Evolutionary conservation across 2,329 filamentous ascomycete species (phyloP), one percentile per base, ranked within the genome.

Genomic region (Phaeosphaeriaceae sp.): DNA sequence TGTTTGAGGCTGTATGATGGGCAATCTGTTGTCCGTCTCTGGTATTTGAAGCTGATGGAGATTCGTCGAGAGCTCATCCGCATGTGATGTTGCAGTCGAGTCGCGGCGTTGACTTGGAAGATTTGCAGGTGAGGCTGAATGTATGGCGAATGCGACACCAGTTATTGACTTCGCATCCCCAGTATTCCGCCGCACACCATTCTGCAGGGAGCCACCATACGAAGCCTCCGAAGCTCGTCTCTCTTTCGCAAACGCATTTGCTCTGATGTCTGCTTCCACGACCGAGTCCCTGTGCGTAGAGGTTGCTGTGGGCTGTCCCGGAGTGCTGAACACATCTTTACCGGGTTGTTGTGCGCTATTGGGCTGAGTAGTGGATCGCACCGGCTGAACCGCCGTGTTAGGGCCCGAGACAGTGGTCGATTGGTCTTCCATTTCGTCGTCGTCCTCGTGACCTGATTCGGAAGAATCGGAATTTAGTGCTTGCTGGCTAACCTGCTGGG

Each of bases 401-500:
- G 51, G 44, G 24, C 47, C 48, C 15, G 56, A 49, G 13, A 52
- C 41, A 44, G 56, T 47, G 15, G 56, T 49, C 13, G 63, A 63
- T 7, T 62, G 63, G 21, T 66, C 67, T 21, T 71, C 68, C 70
- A 74, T 72, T 19, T 73, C 77, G 60, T 81, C 80, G 57, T 81
- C 79, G 61, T 80, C 79, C 47, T 81, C 78, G 15, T 77, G 72
- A 55, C 79, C 80, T 1, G 78, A 79, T 21, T 83, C 81, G 44
- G 20, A 19, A 33, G 76, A 79, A 24, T 72, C 73, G 2, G 76
- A 78, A 41, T 76, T 75, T 48, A 91, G 79, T 21, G 85, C 82
- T 63, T 82, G 74, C 61, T 80, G 78, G 62, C 83, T 84, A 56
- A 86, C 89, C 70, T 79, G 73, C 63, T 78, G 79, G 57, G 88